A percentile compares a stretch with the other conserved stretches of the same genome.
These are phyloP conservation scores for Termitomyces sp. DNA, from an alignment of 1,284 basidiomycete genomes.

Conservation along the genomic window DNA sequence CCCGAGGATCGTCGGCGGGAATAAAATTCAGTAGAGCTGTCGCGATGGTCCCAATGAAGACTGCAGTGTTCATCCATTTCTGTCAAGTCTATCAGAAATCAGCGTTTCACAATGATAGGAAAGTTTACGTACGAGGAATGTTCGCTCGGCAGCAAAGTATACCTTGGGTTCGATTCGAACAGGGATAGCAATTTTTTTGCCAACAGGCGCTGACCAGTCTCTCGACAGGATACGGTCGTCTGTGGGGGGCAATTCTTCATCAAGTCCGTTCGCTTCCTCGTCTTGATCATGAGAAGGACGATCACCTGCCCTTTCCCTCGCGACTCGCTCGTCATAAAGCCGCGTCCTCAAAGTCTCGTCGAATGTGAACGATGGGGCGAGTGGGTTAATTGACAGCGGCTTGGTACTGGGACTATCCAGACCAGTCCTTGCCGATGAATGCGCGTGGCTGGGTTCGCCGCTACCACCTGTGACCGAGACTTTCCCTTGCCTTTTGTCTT, in stretches of 20 bases:
- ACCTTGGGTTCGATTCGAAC: slow-evolving; percentile 97
- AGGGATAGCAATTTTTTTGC: slow-evolving; percentile 90
- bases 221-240: slow-evolving; percentile 62
- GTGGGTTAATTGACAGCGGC: slow-evolving; percentile 75
- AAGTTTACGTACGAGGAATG: slow-evolving; percentile 63
- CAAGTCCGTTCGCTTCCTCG: slow-evolving; percentile 30
- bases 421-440: not conserved
- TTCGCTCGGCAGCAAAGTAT: slow-evolving; percentile 94
- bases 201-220: slow-evolving; percentile 77
- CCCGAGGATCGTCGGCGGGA: slow-evolving; percentile 67
- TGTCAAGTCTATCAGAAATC: slow-evolving; percentile 26
- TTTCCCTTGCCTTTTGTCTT: slow-evolving; percentile 14
- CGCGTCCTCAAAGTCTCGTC: slow-evolving; percentile 75
- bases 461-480: slow-evolving; percentile 14
- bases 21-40: slow-evolving; percentile 90
- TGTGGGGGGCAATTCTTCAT: slow-evolving; percentile 32
- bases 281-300: slow-evolving; percentile 32
- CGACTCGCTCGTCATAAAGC: slow-evolving; percentile 35
- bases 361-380: slow-evolving; percentile 76
- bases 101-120: slow-evolving; percentile 5
- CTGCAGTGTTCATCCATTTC: slow-evolving; percentile 94
- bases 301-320: slow-evolving; percentile 12
- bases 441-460: slow-evolving; percentile 22
- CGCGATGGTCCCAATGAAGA: slow-evolving; percentile 85
- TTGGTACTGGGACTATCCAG: slow-evolving; percentile 23